These are phyloP conservation scores for Dipteronia sinensis DNA, from an alignment of 345 rosid genomes.

Conservation along the genomic window DNA sequence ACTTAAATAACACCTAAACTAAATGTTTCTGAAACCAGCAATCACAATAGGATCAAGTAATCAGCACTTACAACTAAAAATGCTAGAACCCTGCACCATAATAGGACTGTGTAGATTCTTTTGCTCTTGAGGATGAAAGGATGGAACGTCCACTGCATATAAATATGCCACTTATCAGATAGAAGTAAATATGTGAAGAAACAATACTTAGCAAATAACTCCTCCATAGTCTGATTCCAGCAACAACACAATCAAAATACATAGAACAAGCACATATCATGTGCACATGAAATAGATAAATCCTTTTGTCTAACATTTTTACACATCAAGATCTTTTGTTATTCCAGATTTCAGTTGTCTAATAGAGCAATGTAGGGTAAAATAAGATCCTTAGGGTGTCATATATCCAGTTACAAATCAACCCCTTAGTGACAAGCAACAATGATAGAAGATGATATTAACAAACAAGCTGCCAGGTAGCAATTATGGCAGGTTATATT, in stretches of 20 bases:
- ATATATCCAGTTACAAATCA: neutral
- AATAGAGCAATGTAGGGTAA: neutral
- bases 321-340: neutral
- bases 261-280: neutral
- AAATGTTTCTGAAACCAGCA: neutral
- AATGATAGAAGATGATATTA: too few relatives aligned
- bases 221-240: neutral
- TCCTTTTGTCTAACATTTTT: neutral
- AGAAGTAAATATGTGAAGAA: neutral
- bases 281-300: neutral
- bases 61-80: conserved; percentile 83
- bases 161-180: conserved; percentile 9
- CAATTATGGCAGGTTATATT: too few relatives aligned
- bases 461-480: too few relatives aligned
- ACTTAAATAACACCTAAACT: neutral
- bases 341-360: neutral
- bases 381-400: neutral
- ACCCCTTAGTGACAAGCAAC: neutral
- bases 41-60: neutral
- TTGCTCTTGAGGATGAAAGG: conserved; percentile 94
- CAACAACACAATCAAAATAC: neutral
- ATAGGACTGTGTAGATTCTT: conserved; percentile 90
- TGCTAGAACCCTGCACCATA: conserved; percentile 98
- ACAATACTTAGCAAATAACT: neutral
- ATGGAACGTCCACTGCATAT: conserved; percentile 98